Conservation (phyloP, 2,329 filamentous ascomycete species). For the Fonsecaea monophora region DNA sequence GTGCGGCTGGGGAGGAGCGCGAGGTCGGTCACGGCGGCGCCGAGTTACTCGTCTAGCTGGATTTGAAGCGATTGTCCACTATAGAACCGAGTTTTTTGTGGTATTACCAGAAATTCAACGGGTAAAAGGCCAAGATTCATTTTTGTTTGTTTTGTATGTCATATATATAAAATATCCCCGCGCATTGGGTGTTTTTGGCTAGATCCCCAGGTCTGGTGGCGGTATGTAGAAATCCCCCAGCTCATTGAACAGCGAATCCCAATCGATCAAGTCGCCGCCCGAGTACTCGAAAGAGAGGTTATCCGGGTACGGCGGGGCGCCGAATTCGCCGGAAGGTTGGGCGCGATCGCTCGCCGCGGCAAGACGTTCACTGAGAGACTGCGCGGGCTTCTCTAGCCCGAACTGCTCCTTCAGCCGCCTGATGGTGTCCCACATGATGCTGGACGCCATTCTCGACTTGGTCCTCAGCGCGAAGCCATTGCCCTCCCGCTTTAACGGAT, state of each 20-base stretch:
- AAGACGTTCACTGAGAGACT: conserved; percentile 19
- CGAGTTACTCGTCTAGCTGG: conserved; percentile 17
- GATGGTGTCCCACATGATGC: conserved; percentile 25
- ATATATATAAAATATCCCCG: too few relatives aligned
- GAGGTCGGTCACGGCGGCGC: conserved; percentile 3
- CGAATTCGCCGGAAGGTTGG: background rate
- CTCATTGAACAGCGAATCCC: conserved; percentile 19
- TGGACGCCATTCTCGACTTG: conserved; percentile 19
- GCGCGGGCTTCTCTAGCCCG: conserved; percentile 17
- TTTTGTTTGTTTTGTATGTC: too few relatives aligned
- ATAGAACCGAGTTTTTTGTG: too few relatives aligned
- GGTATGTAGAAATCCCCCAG: conserved; percentile 18
- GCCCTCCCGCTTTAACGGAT: conserved; percentile 16
- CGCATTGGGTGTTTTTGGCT: background rate
- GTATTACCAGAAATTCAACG: too few relatives aligned
- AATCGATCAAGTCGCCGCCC: conserved; percentile 16
- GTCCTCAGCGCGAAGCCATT: conserved; percentile 18
- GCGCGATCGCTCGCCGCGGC: conserved; percentile 11
- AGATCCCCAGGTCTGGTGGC: background rate
- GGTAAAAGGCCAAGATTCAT: too few relatives aligned
- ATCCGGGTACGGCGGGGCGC: conserved; percentile 3
- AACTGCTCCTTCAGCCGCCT: conserved; percentile 19
- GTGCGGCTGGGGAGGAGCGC: conserved; percentile 22
- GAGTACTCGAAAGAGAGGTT: conserved; percentile 11
- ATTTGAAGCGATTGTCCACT: background rate